These are phyloP conservation scores for Chenopodium berlandieri DNA, from an alignment of 148 eudicot species.

Conservation along the genomic window DNA sequence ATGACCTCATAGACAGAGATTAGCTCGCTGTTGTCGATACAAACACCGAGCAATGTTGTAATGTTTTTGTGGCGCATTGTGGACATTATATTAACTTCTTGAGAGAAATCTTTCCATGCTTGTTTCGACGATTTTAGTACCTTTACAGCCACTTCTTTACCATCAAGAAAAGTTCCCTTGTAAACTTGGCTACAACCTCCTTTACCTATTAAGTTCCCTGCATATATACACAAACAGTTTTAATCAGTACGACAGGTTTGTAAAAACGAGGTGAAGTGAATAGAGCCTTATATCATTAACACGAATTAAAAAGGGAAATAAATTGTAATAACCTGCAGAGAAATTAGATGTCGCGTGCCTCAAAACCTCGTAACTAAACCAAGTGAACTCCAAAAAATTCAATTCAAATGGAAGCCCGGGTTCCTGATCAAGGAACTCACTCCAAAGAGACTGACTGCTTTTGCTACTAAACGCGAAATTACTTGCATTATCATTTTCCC, in stretches of 20 bases:
- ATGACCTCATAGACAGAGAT: constrained; percentile 75
- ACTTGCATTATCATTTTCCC: constrained; percentile 28
- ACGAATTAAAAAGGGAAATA: neutral
- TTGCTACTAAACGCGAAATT: constrained; percentile 26
- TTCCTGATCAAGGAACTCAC: constrained; percentile 41
- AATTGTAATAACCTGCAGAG: constrained; percentile 52
- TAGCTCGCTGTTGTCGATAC: constrained; percentile 56
- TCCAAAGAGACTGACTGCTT: constrained; percentile 26
- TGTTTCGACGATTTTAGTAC: constrained; percentile 64
- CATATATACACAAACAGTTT: constrained; percentile 4
- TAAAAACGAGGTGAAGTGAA: neutral
- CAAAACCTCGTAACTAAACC: constrained; percentile 67
- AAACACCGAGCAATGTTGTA: constrained; percentile 75
- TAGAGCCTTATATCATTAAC: neutral
- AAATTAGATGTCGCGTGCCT: constrained; percentile 65
- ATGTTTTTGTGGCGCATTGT: constrained; percentile 63
- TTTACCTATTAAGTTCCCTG: constrained; percentile 80
- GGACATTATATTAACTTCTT: constrained; percentile 76
- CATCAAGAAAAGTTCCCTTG: constrained; percentile 73
- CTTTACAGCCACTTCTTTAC: constrained; percentile 80
- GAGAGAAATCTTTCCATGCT: constrained; percentile 67
- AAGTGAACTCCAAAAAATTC: constrained; percentile 53
- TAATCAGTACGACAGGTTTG: no score
- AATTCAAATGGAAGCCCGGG: constrained; percentile 42
- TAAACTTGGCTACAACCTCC: constrained; percentile 87